Conservation (phyloP, 73 alveolate species). For the Effrenium voratum region DNA sequence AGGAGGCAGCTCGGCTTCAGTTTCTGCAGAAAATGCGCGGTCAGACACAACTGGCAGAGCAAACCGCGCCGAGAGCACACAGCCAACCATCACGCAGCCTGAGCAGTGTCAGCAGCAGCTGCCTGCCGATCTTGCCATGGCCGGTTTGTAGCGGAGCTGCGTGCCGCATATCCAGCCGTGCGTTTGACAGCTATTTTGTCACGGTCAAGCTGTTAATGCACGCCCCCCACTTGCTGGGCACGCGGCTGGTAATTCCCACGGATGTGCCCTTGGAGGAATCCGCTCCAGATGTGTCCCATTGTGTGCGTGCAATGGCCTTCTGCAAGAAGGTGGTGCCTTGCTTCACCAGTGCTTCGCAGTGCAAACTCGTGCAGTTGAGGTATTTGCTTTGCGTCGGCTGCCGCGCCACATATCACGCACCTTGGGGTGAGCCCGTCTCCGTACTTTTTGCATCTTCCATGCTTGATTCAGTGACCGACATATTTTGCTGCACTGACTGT, state of each 20-base stretch:
- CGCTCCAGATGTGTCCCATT: neutral
- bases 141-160: neutral
- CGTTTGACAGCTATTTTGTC: neutral
- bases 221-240: conserved; percentile 19
- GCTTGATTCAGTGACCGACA: neutral
- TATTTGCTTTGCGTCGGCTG: neutral
- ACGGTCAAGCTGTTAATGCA: neutral
- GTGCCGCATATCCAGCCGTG: neutral
- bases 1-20: too few relatives aligned
- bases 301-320: neutral
- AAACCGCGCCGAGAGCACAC: too few relatives aligned
- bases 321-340: neutral
- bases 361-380: neutral
- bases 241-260: neutral
- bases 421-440: neutral
- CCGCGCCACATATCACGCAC: neutral
- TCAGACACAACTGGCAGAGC: too few relatives aligned
- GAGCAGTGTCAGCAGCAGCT: neutral
- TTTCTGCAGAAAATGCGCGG: too few relatives aligned
- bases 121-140: neutral
- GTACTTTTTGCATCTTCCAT: neutral
- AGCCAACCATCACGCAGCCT: neutral
- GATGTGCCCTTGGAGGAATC: neutral
- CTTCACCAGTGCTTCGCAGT: neutral
- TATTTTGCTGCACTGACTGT: neutral